Base-by-base conservation (phyloP, 1,284 basidiomycete genomes). In the Porodaedalea pini region DNA sequence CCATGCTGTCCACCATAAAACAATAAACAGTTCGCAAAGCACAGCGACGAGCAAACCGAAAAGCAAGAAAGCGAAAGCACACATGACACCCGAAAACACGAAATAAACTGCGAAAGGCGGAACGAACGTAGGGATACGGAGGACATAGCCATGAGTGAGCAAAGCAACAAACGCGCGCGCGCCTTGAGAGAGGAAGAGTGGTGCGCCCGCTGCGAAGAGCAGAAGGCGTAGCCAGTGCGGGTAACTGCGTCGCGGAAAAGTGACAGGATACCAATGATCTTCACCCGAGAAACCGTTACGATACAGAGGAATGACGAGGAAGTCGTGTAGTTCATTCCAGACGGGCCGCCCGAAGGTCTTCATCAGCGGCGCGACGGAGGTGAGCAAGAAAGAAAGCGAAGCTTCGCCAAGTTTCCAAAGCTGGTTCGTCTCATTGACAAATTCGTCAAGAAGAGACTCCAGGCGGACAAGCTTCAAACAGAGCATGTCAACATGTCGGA, bases 241-340 rank as follows among this genome's bases (percentile, higher is more conserved):
- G 54, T 79, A 63, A 1, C 86, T 85, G 23, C 87, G 82, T 57
- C 66, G 70, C n/a, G 87, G 87, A 49, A 89, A 68, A 1, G 69
- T 67, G 65, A 90, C 80, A 3, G 73, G 75, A 65, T 88, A 89
- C 64, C 82, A 76, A 63, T 86, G 85, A 37, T 80, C 58, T 71
- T 88, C 85, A 39, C 87, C 87, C 0, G 87, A 89, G 67, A 89
- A 90, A 65, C 89, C 87, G 67, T 90, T 88, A 41, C 88, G 80
- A 64, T 90, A 90, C 65, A 86, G 78, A 7, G 88, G 88, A 60
- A 90, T 81, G 63, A 89, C 86, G 61, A 90, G 79, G 67, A 90
- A 89, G 63, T 88, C 86, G 54, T 84, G 82, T 39, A 88, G 75
- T 63, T 90, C 88, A 65, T 86, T 78, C 40, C 86, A 85, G 56